phyloP scores from a whole-genome alignment of 2,329 filamentous ascomycete genomes.

The Apiospora koreana region DNA sequence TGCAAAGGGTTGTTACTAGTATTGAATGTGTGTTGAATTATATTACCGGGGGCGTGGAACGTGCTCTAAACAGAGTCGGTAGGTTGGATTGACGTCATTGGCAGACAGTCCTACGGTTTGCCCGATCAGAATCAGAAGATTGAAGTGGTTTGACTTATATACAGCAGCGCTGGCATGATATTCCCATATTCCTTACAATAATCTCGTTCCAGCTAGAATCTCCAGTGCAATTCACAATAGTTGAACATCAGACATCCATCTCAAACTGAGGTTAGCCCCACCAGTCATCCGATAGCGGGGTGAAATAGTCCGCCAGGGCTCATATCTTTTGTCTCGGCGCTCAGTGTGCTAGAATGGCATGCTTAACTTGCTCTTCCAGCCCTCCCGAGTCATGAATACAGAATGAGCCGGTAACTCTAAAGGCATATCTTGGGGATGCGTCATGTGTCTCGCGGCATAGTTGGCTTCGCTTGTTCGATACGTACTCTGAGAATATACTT shows the following conservation, averaged over 20 bases:
- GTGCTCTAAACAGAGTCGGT: neutral
- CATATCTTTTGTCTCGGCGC: neutral
- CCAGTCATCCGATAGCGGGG: conserved; percentile 7
- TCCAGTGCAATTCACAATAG: neutral
- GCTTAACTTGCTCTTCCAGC: neutral
- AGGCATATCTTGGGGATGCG: conserved; percentile 15
- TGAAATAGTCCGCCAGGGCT: neutral
- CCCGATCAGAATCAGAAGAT: neutral
- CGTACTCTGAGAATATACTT: neutral
- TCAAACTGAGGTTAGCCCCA: neutral
- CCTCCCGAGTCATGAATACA: conserved; percentile 12
- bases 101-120: neutral
- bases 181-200: too few relatives aligned
- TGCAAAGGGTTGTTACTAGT: neutral
- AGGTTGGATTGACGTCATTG: neutral
- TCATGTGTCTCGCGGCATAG: conserved; percentile 16
- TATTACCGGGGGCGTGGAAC: neutral
- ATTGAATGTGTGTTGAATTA: neutral
- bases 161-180: too few relatives aligned
- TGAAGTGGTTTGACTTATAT: too few relatives aligned
- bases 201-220: too few relatives aligned
- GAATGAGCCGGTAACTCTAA: neutral
- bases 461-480: conserved; percentile 4
- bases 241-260: neutral
- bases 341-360: neutral